Evolutionary conservation across 2,329 filamentous ascomycete species (phyloP), one percentile per base, ranked within the genome.

Genomic region (Eurotiales sp.): DNA sequence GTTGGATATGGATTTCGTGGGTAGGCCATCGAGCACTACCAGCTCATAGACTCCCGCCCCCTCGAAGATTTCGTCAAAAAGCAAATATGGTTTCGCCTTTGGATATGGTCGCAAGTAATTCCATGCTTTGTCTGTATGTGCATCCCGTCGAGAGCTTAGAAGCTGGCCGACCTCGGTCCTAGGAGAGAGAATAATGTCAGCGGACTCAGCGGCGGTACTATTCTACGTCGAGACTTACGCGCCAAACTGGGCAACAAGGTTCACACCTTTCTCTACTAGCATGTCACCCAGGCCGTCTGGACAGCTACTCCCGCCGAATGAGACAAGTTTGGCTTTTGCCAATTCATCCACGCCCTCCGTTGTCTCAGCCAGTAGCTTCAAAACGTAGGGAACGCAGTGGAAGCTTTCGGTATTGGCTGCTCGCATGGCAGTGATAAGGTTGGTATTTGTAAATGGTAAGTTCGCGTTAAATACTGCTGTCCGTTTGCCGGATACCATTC

Each of bases 101-200:
- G 70, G 64, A 2, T 72, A 63, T 0, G 72, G 68, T 2, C 76
- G 68, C 14, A 84, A 64, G 55, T 83, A 86, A 58, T 83, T 79
- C 83, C 83, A 86, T 3, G 72, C 77, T 39, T 75, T 76, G 61
- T 85, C 83, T 12, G n/a, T 21, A 1, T 67, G 74, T 2, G 62
- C 60, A 0, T 74, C 70, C 8, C 82, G 70, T 56, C 78, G 76
- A 0, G 81, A 83, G 1, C 79, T 84, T 78, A 84, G 83, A 10
- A 85, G 63, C 59, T 82, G 77, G 4, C 82, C 81, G 1, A 77
- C 79, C 60, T 86, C 83, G 0, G 83, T 85, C 2, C 27, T 30
- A n/a, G n/a, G n/a, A n/a, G n/a, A n/a, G n/a, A n/a, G 25, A 6
- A 21, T 3, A 25, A 21, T 21, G 36, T 19, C 6, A 42, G 39